phyloP scores from a whole-genome alignment of 2,329 filamentous ascomycete genomes.

The Pseudogymnoascus sp. region DNA sequence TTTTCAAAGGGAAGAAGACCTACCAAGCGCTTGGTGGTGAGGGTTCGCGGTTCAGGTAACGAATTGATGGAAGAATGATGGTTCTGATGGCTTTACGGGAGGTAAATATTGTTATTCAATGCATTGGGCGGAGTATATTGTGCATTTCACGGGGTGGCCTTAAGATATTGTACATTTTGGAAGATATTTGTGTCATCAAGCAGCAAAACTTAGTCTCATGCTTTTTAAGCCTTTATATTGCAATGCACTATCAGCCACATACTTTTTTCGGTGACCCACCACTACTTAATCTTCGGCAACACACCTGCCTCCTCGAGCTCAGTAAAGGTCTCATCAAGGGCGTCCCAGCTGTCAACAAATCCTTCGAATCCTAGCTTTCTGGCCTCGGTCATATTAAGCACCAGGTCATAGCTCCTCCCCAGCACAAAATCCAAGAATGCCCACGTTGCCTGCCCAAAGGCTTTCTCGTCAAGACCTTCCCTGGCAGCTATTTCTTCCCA shows the following conservation, averaged over 20 bases:
- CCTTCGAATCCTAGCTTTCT: constrained; percentile 37
- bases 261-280: not conserved
- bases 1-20: not conserved
- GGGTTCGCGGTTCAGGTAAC: not conserved
- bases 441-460: constrained; percentile 36
- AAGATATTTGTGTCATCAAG: not conserved
- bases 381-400: constrained; percentile 38
- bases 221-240: not conserved
- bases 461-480: constrained; percentile 1
- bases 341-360: constrained; percentile 32
- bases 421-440: constrained; percentile 35
- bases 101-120: not conserved
- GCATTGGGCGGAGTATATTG: not conserved
- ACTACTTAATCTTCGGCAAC: constrained; percentile 17
- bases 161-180: not conserved
- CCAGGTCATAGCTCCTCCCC: constrained; percentile 32
- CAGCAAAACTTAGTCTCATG: not conserved
- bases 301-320: constrained; percentile 23
- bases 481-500: constrained; percentile 13
- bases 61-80: not conserved
- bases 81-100: not conserved
- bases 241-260: no score
- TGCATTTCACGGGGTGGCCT: not conserved
- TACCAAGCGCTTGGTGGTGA: not conserved
- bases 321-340: constrained; percentile 30